Base-by-base conservation (phyloP, 768 basidiomycete genomes). In the Kwoniella mangroviensis region DNA sequence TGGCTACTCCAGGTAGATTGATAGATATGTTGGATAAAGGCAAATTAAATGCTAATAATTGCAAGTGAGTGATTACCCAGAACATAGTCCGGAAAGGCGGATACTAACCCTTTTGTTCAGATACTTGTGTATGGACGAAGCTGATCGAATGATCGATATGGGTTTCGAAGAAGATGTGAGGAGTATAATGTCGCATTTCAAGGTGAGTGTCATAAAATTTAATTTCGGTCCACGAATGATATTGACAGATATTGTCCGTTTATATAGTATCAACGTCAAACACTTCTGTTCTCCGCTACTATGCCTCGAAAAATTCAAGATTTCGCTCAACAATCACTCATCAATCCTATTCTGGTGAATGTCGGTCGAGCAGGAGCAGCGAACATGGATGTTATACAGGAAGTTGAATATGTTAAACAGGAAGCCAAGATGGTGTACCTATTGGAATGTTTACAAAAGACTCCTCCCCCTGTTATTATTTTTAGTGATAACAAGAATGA, bases 361-460 rank as follows among this genome's bases (percentile, higher is more conserved):
- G 95, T 98, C 54, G 96, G 97, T 24, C 91, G 97, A 79, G 96
- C 97, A 7, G 97, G 97, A 78, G 97, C 97, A 22, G 97, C 97
- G 52, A 96, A 95, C 83, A 84, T 99, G 82, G 96, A 98, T 79
- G 94, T 99, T 2, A 86, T 98, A 34, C 82, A 86, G 68, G 92
- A 98, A 40, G 93, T 98, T 22, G 97, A 99, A 85, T 98, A 97
- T 76, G 97, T 99, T 76, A 99, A 99, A 84, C 94, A 97, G 81
- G 97, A 98, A 84, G 97, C 97, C 0, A 99, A 99, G 84, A 98
- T 98, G 97, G 95, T 99, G 1, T 99, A 98, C 83, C 87, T 98
- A 17, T 86, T 99, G 57, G 97, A 99, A 83, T 98, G 95, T 82
- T 84, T 99, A 71, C 97, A 98, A 82, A 99, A 98, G 85, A 99